Base-by-base conservation (phyloP, 2,329 filamentous ascomycete genomes). In the Calonectria pseudoturangicola region DNA sequence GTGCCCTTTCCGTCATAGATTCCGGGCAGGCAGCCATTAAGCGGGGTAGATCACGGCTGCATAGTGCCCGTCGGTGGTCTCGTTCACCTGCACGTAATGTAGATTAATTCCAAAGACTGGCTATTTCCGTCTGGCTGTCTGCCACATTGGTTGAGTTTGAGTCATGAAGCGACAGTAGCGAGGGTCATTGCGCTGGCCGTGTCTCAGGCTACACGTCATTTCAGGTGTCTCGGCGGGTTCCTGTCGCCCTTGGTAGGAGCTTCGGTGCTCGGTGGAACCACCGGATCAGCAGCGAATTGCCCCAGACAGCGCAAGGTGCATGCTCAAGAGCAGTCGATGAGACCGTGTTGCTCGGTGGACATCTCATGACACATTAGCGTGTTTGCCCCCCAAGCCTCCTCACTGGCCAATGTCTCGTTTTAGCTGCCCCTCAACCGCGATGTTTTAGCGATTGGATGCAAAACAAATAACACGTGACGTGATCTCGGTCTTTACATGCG, bases 201-300 rank as follows among this genome's bases (percentile, higher is more conserved):
- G 51, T 58, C 54, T 36, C 30, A 58, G 54, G 4, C 10, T 15
- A 58, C 54, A 58, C 54, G 54, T 58, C 54, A 58, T 58, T 13
- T 21, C 13, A 4, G 1, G 9, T 58, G 54, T 58, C n/a, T 27
- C 54, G 54, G 54, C 30, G 30, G 54, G 30, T 39, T 54, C 30
- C 7, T 13, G 5, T 45, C 43, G n/a, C 18, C 43, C 54, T 58
- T 27, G n/a, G 12, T 10, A 16, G 9, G 54, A n/a, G n/a, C 8
- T 54, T 39, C 28, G 12, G 54, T 4, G 1, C 54, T 25, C 12
- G 54, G 33, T 25, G 33, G 33, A 39, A 58, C 54, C 5, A 15
- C 54, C 5, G 13, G 54, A 58, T 58, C 54, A 58, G 33, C 54
- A 13, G 4, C 13, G 3, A 58, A 58, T 39, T 58, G 16, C 54